Base-by-base conservation (phyloP, 208 protist species). In the Acanthamoeba triangularis region DNA sequence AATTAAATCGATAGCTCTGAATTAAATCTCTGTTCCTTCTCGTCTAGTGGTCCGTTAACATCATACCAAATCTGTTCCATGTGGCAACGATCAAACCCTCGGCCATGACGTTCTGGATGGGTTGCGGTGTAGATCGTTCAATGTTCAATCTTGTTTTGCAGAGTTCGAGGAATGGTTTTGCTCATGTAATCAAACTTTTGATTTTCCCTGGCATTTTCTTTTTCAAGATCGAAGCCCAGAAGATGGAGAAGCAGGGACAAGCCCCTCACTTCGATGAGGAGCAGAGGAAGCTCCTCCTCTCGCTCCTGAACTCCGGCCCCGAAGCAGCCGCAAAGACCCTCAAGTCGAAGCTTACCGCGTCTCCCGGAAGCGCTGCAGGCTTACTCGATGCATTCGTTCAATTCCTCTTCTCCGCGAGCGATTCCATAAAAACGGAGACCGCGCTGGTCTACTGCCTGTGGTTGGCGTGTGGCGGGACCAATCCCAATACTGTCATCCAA, bases 391-490 rank as follows among this genome's bases (percentile, higher is more conserved):
- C 28, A 23, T 88, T 88, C 35, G 49, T 88, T 18, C 80, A 23
- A 63, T 88, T 88, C 37, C 80, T 88, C 49, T 88, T 88, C 8
- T 37, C 49, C 4, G 47, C 72, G 33, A 30, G 37, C 37, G 72
- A 47, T 49, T 82, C 72, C 49, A 88, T 88, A 1, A 88, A 88
- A 28, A 23, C 47, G 23, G 80, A 88, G 80, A 88, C 80, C 6
- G 80, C 80, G 18, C 80, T 88, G 41, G 80, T 88, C n/a, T 88
- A 88, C 80, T 88, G 80, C 80, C 49, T 88, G 0, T 88, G 80
- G 80, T 13, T 88, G 80, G 41, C 80, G 5, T 88, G 80, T 41
- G 80, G 80, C 49, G 80, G 80, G 6, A 44, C 33, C 49, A 88
- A 88, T n/a, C 80, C 80, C 80, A 88, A 88, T 13, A 28, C 28